Evolutionary conservation across 768 basidiomycete genomes (phyloP), one percentile per base, ranked within the genome.

Genomic region (Chalciporus pseudorubinellus): DNA sequence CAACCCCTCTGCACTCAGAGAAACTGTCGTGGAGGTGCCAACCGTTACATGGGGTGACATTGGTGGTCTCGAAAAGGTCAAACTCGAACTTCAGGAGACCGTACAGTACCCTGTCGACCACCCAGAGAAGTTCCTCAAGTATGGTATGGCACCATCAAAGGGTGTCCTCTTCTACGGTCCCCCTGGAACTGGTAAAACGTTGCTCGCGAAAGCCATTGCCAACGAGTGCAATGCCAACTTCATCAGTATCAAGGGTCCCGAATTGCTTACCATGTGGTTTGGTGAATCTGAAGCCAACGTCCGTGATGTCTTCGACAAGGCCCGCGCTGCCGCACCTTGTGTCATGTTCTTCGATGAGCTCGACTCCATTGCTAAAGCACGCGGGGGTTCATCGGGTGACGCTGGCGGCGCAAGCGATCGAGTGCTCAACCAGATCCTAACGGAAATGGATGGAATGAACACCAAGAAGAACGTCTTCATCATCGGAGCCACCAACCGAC

Each of bases 261-360:
- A 98, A 74, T 79, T 98, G 39, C 84, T 98, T 39, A 99, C 95
- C 6, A 98, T 98, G 95, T 99, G 97, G 94, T 98, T 99, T 73
- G 97, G 97, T 84, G 97, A 99, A 80, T 98, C 95, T 6, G 97
- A 99, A 76, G 97, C 95, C 58, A 99, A 99, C 65, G 97, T 99
- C 55, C 92, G 97, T 62, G 95, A 98, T 61, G 93, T 98, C 57
- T 99, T 99, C 72, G 97, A 99, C 82, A 98, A 98, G 75, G 97
- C 97, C 26, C 92, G 97, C 60, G 97, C 97, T 16, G 97, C 97
- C 8, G 95, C 97, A 22, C 97, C 97, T 49, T 98, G 97, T 68
- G 97, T 99, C 61, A 97, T 99, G 93, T 99, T 99, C 90, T 99
- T 99, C 74, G 97, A 99, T 64, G 97, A 99, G 72, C 79, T 99